These are phyloP conservation scores for Komagataella kurtzmanii DNA, from an alignment of 805 yeast genomes.

Conservation along the genomic window DNA sequence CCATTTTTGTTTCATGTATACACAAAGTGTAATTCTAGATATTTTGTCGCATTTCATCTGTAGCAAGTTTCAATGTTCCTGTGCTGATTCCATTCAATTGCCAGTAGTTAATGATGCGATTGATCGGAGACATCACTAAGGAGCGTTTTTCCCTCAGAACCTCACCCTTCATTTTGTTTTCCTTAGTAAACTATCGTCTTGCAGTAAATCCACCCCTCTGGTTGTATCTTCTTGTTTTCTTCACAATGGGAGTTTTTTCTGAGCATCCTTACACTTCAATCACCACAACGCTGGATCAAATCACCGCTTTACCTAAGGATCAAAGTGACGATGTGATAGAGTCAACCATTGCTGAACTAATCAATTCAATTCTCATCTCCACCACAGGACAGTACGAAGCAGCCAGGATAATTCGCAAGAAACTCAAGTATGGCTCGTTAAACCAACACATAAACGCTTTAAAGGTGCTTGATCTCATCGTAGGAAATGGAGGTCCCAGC, in stretches of 20 bases:
- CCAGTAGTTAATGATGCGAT: not conserved
- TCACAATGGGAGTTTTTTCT: conserved; percentile 36
- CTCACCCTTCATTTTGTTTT: not conserved
- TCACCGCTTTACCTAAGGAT: conserved; percentile 25
- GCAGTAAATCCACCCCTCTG: not conserved
- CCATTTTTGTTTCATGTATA: no score
- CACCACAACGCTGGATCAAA: conserved; percentile 46
- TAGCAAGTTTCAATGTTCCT: not conserved
- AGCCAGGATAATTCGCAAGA: conserved; percentile 83
- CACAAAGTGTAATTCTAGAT: no score
- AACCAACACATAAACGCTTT: conserved; percentile 58
- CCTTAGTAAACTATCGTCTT: not conserved
- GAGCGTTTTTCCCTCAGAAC: not conserved
- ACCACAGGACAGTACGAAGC: conserved; percentile 52
- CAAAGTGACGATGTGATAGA: conserved; percentile 25
- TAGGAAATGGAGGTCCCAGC: conserved; percentile 35
- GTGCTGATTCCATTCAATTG: not conserved
- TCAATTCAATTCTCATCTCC: conserved; percentile 34
- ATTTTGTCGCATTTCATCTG: not conserved
- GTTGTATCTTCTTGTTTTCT: not conserved
- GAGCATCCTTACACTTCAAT: conserved; percentile 62
- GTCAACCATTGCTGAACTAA: conserved; percentile 38
- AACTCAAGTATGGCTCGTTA: conserved; percentile 68
- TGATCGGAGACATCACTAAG: no score
- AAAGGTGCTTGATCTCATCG: conserved; percentile 38